Evolutionary conservation across 2,329 filamentous ascomycete genomes (phyloP).

Genomic region (Aspergillus cejpii): DNA sequence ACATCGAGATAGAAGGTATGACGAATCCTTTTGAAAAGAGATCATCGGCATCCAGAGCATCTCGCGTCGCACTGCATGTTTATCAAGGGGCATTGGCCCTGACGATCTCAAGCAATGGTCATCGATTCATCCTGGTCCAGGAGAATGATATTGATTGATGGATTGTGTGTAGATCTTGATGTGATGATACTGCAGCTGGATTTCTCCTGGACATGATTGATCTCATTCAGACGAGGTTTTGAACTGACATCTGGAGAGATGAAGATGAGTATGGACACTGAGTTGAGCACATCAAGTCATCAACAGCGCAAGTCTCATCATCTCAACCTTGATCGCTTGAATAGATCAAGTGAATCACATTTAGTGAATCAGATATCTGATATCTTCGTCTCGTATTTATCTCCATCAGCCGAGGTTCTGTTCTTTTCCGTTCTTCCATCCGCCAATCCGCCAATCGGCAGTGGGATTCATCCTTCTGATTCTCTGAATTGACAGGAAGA

Average conservation of each 20-base stretch:
- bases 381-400: not conserved
- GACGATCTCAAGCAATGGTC: not conserved
- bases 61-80: not conserved
- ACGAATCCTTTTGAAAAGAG: not conserved
- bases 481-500: too few species aligned
- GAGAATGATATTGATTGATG: not conserved
- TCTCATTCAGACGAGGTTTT: too few species aligned
- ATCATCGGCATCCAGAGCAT: not conserved
- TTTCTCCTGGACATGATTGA: too few species aligned
- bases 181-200: not conserved
- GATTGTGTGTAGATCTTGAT: not conserved
- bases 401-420: conserved; percentile 8
- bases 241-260: too few species aligned
- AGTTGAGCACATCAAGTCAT: not conserved
- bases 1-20: not conserved
- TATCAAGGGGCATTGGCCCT: not conserved
- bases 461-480: conserved; percentile 1
- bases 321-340: not conserved
- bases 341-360: too few species aligned
- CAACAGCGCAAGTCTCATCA: not conserved
- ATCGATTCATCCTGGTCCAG: not conserved
- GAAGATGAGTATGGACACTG: too few species aligned
- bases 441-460: conserved; percentile 3
- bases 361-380: too few species aligned
- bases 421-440: not conserved